Conservation (phyloP, 2,329 filamentous ascomycete species). For the Plectosphaerella plurivora region DNA sequence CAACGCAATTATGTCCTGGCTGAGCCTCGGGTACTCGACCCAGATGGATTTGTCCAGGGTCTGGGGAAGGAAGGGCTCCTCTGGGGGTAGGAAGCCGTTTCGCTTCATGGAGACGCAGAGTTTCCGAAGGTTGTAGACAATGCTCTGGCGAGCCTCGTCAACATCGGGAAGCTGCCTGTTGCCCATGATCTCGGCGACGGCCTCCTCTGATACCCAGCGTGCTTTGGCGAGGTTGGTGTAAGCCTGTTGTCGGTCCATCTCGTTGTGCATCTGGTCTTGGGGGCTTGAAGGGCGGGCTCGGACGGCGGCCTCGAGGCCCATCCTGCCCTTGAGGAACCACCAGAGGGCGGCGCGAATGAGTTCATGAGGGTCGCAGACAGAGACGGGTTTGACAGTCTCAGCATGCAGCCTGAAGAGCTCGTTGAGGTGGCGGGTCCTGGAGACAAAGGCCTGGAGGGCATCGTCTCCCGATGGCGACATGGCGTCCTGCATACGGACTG, state of each 20-base stretch:
- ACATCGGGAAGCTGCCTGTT: slow-evolving; percentile 40
- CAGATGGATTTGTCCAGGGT: slow-evolving; percentile 78
- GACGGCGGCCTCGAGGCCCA: slow-evolving; percentile 68
- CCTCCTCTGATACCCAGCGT: slow-evolving; percentile 69
- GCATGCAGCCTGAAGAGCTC: slow-evolving; percentile 75
- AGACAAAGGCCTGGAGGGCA: slow-evolving; percentile 65
- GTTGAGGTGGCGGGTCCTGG: slow-evolving; percentile 67
- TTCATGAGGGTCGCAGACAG: slow-evolving; percentile 58
- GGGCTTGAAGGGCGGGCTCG: slow-evolving; percentile 55
- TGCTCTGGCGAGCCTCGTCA: slow-evolving; percentile 47
- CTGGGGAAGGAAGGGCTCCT: slow-evolving; percentile 66
- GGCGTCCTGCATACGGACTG: slow-evolving; percentile 37
- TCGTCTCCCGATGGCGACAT: slow-evolving; percentile 51
- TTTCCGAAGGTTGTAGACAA: slow-evolving; percentile 65
- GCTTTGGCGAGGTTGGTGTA: slow-evolving; percentile 83
- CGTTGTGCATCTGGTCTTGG: slow-evolving; percentile 48
- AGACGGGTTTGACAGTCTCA: slow-evolving; percentile 64
- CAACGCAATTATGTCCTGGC: slow-evolving; percentile 66
- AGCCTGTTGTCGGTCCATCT: slow-evolving; percentile 64
- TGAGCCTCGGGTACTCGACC: slow-evolving; percentile 71
- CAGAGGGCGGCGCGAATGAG: slow-evolving; percentile 72
- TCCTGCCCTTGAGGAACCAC: slow-evolving; percentile 86
- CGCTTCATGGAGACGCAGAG: slow-evolving; percentile 78
- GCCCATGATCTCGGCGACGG: slow-evolving; percentile 44
- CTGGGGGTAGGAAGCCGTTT: slow-evolving; percentile 71